phyloP scores from a whole-genome alignment of 345 rosid genomes.

The Pistacia integerrima region DNA sequence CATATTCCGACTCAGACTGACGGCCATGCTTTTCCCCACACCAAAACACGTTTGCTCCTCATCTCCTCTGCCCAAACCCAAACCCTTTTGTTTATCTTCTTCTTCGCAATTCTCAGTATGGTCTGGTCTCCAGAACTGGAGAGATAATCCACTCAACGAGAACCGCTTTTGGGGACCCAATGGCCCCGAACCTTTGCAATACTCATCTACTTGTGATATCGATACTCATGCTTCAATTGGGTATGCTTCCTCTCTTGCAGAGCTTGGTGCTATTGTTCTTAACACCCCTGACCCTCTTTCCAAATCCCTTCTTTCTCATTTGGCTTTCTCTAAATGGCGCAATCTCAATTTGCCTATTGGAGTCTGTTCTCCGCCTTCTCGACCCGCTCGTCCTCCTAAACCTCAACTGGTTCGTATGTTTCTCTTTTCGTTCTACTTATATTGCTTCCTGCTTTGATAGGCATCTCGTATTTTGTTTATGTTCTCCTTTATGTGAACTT shows the following conservation, averaged over 20 bases:
- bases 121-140: slow-evolving; percentile 76
- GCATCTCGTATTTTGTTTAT: no score
- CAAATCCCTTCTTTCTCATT: slow-evolving; percentile 73
- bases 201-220: background rate
- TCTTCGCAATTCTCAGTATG: slow-evolving; percentile 43
- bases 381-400: slow-evolving; percentile 72
- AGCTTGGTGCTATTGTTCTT: slow-evolving; percentile 83
- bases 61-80: slow-evolving; percentile 15
- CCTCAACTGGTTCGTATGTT: slow-evolving; percentile 65
- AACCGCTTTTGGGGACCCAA: slow-evolving; percentile 76
- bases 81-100: slow-evolving; percentile 28
- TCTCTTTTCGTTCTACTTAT: background rate
- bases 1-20: background rate
- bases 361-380: slow-evolving; percentile 53
- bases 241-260: slow-evolving; percentile 77
- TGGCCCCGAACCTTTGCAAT: slow-evolving; percentile 54
- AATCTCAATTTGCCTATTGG: slow-evolving; percentile 63
- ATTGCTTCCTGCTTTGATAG: no score
- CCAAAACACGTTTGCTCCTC: slow-evolving; percentile 10
- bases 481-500: slow-evolving; percentile 7
- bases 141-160: slow-evolving; percentile 59
- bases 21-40: slow-evolving; percentile 1
- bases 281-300: slow-evolving; percentile 64
- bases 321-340: slow-evolving; percentile 79
- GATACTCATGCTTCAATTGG: slow-evolving; percentile 14